A percentile compares a stretch with the other conserved stretches of the same genome.
phyloP scores from a whole-genome alignment of 495 filamentous ascomycete species.

The Apiosordaria backusii region DNA sequence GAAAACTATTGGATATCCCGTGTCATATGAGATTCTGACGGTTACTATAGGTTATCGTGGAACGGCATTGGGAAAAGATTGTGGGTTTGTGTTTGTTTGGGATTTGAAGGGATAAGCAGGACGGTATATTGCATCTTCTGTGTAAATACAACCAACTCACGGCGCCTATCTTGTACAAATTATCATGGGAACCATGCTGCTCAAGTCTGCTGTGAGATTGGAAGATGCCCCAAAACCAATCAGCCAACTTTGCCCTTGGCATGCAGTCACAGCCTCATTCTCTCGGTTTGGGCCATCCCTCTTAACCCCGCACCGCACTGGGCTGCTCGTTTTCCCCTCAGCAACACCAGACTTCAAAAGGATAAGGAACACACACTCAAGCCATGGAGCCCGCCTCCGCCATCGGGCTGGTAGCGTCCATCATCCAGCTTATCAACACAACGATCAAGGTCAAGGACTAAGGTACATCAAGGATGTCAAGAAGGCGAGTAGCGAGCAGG shows the following conservation, averaged over 20 bases:
- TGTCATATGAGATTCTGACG: neutral
- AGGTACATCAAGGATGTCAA: neutral
- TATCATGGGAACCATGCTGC: too few relatives aligned
- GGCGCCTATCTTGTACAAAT: too few relatives aligned
- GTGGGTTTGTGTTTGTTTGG: neutral
- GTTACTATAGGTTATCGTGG: too few relatives aligned
- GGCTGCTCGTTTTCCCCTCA: neutral
- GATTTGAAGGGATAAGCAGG: neutral
- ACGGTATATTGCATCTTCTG: neutral
- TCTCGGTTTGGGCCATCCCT: neutral
- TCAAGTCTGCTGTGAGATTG: too few relatives aligned
- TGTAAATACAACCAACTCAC: neutral
- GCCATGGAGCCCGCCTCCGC: neutral
- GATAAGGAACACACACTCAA: neutral
- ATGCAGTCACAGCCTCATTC: neutral
- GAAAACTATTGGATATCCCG: neutral
- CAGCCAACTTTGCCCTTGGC: neutral
- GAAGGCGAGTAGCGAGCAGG: neutral
- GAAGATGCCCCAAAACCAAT: too few relatives aligned
- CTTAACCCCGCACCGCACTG: neutral
- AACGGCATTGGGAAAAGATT: neutral
- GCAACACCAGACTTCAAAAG: neutral
- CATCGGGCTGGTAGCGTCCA: neutral
- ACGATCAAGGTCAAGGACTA: neutral
- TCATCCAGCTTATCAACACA: neutral